These are phyloP conservation scores for Theobroma cacao DNA, from an alignment of 345 rosid species.

Conservation along the genomic window DNA sequence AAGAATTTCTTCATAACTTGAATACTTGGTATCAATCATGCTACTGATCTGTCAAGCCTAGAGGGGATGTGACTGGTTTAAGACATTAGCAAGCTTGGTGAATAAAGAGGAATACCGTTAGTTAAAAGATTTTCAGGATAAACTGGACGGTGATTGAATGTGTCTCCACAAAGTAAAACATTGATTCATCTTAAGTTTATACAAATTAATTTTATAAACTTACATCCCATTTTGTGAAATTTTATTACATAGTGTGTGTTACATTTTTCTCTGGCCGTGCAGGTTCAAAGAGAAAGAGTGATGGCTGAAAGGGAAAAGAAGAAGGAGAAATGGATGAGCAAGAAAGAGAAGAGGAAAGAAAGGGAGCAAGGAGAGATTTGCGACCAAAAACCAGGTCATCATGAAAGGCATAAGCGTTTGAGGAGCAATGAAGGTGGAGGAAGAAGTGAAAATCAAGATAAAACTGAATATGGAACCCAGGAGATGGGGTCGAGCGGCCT, in stretches of 20 bases:
- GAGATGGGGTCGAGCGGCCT: constrained; percentile 4
- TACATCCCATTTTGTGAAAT: no score
- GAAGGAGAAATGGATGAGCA: background rate
- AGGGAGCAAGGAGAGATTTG: background rate
- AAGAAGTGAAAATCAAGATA: background rate
- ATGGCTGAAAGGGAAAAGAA: background rate
- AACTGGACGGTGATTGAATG: background rate
- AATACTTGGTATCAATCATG: background rate
- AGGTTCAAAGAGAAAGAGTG: constrained; percentile 7
- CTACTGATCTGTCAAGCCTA: background rate
- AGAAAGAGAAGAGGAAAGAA: background rate
- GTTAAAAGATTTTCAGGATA: background rate
- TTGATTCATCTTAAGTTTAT: background rate
- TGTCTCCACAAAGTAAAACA: background rate
- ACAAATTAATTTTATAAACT: background rate
- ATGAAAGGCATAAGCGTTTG: background rate
- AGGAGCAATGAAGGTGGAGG: background rate
- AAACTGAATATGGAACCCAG: background rate
- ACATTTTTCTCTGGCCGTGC: no score
- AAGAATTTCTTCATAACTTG: background rate
- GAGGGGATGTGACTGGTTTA: background rate
- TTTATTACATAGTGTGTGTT: no score
- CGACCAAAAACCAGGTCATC: background rate
- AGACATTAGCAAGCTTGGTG: background rate
- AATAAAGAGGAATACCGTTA: background rate